phyloP scores from a whole-genome alignment of 2,329 filamentous ascomycete genomes.

The Helicocarpus griseus region DNA sequence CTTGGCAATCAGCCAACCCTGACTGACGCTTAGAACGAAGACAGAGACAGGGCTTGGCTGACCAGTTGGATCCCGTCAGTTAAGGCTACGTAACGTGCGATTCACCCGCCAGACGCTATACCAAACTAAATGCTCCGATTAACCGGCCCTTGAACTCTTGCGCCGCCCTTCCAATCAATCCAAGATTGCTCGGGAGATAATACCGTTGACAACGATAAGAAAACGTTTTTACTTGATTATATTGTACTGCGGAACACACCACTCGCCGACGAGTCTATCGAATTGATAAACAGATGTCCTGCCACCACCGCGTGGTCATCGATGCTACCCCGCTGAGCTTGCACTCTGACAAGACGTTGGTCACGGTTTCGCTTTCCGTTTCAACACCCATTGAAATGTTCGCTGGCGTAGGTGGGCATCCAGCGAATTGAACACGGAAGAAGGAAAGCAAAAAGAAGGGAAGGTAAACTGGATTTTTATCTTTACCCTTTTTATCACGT shows the following conservation, averaged over 20 bases:
- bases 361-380: neutral
- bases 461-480: too few relatives aligned
- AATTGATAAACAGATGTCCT: neutral
- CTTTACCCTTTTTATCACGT: neutral
- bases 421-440: neutral
- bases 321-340: slow-evolving; percentile 2
- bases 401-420: neutral
- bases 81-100: neutral
- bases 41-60: neutral
- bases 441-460: too few relatives aligned
- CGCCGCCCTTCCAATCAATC: neutral
- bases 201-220: neutral
- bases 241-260: neutral
- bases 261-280: neutral
- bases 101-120: too few relatives aligned
- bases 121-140: too few relatives aligned
- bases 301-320: neutral
- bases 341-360: neutral
- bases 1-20: neutral
- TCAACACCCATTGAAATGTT: neutral
- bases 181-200: neutral
- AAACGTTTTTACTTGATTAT: neutral
- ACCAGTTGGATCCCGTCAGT: neutral
- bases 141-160: too few relatives aligned
- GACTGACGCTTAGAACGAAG: neutral